Percentiles rank a stretch among this genome's conserved stretches.
These are phyloP conservation scores for Penicillium ochrochloron DNA, from an alignment of 495 filamentous ascomycete genomes.

Conservation along the genomic window DNA sequence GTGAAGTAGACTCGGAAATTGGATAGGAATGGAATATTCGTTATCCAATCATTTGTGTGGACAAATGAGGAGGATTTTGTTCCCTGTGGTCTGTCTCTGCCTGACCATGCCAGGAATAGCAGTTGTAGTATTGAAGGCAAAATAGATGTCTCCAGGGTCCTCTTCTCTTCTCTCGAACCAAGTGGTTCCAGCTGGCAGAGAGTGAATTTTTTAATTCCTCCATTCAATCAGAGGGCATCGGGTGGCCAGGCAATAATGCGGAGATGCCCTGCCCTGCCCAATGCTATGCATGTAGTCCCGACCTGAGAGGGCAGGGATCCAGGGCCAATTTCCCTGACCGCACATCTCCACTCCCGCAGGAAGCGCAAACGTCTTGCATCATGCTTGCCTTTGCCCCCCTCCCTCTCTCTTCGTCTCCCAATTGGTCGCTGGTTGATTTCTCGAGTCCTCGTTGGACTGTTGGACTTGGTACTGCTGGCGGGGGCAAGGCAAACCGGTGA, in stretches of 20 bases:
- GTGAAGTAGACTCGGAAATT: background rate
- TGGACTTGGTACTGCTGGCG: background rate
- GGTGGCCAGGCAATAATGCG: conserved; percentile 13
- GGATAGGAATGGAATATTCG: background rate
- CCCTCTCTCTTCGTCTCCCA: background rate
- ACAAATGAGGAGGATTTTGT: background rate
- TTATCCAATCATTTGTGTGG: background rate
- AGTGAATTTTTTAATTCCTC: background rate
- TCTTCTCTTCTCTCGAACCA: background rate
- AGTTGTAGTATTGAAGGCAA: background rate
- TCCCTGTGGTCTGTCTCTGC: background rate
- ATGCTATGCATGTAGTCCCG: conserved; percentile 31
- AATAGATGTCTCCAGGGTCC: background rate
- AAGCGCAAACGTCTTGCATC: conserved; percentile 20
- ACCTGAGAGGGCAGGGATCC: conserved; percentile 22
- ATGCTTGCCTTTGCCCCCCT: conserved; percentile 5
- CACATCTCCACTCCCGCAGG: conserved; percentile 19
- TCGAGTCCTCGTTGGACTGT: background rate
- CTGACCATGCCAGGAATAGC: background rate
- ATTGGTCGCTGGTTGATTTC: background rate
- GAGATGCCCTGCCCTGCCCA: conserved; percentile 26
- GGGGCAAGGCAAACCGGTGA: background rate
- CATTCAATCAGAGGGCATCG: conserved; percentile 12
- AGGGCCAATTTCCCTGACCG: conserved; percentile 13
- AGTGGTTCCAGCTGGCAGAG: background rate